These are phyloP conservation scores for Pichia eremophila DNA, from an alignment of 805 yeast species.

Conservation along the genomic window DNA sequence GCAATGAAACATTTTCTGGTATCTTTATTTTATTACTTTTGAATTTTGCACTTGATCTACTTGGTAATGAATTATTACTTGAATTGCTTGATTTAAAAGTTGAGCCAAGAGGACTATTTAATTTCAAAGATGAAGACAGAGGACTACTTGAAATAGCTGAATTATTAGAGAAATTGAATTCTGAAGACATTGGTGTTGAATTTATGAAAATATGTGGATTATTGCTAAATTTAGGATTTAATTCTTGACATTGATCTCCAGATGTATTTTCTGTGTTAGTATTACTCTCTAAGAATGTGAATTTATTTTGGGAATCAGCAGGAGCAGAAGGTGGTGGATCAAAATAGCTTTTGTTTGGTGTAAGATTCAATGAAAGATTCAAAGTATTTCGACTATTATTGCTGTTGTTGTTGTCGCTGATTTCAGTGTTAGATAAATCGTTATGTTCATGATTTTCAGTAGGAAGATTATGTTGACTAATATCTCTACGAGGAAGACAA, in stretches of 20 bases:
- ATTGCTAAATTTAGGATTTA: background rate
- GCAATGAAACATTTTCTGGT: slow-evolving; percentile 16
- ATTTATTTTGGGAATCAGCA: slow-evolving; percentile 4
- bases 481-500: no score
- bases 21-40: slow-evolving; percentile 15
- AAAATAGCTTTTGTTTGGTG: background rate
- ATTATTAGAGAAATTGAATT: background rate
- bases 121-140: background rate
- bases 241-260: no score
- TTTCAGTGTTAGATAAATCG: background rate
- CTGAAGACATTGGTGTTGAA: slow-evolving; percentile 1
- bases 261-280: no score
- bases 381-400: background rate
- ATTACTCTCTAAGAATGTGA: background rate
- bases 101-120: background rate
- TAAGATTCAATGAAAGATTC: background rate
- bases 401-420: no score
- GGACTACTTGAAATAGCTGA: background rate
- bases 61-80: slow-evolving; percentile 10
- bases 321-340: slow-evolving; percentile 5
- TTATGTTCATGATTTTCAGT: no score
- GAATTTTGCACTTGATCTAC: slow-evolving; percentile 14
- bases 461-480: no score
- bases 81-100: background rate
- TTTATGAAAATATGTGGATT: background rate